These are phyloP conservation scores for Fusarium setosum DNA, from an alignment of 2,329 filamentous ascomycete species.

Conservation along the genomic window DNA sequence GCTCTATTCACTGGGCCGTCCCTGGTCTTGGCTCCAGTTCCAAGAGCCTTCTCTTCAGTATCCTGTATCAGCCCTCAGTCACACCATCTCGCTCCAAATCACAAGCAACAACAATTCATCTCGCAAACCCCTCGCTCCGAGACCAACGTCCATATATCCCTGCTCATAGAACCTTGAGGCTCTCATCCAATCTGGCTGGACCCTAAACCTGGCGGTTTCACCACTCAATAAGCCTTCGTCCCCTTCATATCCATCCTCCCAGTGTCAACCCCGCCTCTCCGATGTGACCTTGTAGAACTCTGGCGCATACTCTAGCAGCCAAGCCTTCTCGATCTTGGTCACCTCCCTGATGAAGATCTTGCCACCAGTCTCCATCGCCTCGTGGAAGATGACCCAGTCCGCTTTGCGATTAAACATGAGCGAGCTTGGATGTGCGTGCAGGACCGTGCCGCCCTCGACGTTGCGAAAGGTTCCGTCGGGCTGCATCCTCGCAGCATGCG, in stretches of 20 bases:
- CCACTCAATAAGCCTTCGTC: constrained; percentile 5
- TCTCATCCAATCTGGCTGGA: constrained; percentile 24
- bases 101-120: constrained; percentile 14
- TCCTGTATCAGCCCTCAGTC: constrained; percentile 4
- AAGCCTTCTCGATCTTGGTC: constrained; percentile 93
- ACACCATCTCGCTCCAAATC: constrained; percentile 30
- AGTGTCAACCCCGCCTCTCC: constrained; percentile 39
- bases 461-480: constrained; percentile 90
- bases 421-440: constrained; percentile 91
- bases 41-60: not conserved
- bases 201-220: constrained; percentile 36
- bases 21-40: not conserved
- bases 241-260: constrained; percentile 21
- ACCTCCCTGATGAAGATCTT: constrained; percentile 94
- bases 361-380: constrained; percentile 87
- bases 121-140: constrained; percentile 33
- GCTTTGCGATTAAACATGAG: constrained; percentile 97
- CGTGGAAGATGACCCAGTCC: constrained; percentile 96
- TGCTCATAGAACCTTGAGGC: constrained; percentile 34
- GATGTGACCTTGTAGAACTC: constrained; percentile 77
- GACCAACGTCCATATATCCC: constrained; percentile 14
- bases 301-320: constrained; percentile 89
- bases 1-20: not conserved
- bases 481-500: constrained; percentile 94
- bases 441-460: constrained; percentile 79